These are phyloP conservation scores for Solanum pimpinellifolium DNA, from an alignment of 257 asterid species.

Conservation along the genomic window DNA sequence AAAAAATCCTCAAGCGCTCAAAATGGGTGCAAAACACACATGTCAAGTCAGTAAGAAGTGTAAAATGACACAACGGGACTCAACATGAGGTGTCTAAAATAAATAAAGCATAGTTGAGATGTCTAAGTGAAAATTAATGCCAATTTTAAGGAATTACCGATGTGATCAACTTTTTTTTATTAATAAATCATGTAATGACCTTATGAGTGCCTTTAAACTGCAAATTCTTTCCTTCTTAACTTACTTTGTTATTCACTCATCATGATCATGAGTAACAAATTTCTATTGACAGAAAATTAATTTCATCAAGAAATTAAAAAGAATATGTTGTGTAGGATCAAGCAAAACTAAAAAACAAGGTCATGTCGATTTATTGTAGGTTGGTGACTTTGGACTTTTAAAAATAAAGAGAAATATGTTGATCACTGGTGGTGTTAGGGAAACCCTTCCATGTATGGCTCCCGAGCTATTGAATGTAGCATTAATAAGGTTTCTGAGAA, in stretches of 20 bases:
- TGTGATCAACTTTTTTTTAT: neutral
- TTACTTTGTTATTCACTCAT: neutral
- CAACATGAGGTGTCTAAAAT: too few relatives aligned
- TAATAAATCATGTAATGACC: neutral
- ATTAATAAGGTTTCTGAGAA: slow-evolving; percentile 92
- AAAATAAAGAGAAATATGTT: slow-evolving; percentile 86
- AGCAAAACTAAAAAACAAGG: neutral
- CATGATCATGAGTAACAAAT: neutral
- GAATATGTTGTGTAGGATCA: neutral
- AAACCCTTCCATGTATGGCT: slow-evolving; percentile 99
- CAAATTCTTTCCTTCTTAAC: neutral
- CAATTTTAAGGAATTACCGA: too few relatives aligned
- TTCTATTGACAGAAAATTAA: neutral
- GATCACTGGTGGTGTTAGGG: slow-evolving; percentile 93
- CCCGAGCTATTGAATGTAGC: slow-evolving; percentile 86
- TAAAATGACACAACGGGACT: too few relatives aligned
- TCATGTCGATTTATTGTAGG: slow-evolving; percentile 3
- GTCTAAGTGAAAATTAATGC: too few relatives aligned
- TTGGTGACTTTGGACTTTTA: slow-evolving; percentile 89
- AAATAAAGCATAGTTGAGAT: accelerated
- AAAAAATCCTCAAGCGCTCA: too few relatives aligned
- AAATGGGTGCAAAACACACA: too few relatives aligned
- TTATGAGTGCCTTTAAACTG: neutral
- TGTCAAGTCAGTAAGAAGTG: too few relatives aligned
- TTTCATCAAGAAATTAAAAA: neutral